phyloP scores from a whole-genome alignment of 75 land plant genomes.

The Pinus taeda region DNA sequence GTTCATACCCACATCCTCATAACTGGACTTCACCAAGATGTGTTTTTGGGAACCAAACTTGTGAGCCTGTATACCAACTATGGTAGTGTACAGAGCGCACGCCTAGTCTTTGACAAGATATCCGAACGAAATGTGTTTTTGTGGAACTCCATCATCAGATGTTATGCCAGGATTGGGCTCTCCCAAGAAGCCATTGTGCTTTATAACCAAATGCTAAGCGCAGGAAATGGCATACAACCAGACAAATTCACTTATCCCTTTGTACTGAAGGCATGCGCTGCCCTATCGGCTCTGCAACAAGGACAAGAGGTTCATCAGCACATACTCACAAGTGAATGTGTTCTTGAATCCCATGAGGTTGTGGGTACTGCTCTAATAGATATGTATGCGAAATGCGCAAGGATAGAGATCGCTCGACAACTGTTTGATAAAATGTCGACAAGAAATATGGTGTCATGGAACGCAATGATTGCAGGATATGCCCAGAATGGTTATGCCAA shows the following conservation, averaged over 20 bases:
- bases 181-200: slow-evolving; percentile 11
- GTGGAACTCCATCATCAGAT: slow-evolving; percentile 51
- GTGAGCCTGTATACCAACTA: background rate
- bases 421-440: slow-evolving; percentile 42
- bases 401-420: slow-evolving; percentile 28
- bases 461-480: slow-evolving; percentile 59
- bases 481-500: slow-evolving; percentile 47
- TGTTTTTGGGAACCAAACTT: slow-evolving; percentile 1
- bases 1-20: background rate
- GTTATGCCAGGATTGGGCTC: slow-evolving; percentile 19
- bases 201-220: slow-evolving; percentile 28
- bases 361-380: background rate
- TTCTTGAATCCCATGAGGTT: background rate
- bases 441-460: slow-evolving; percentile 52
- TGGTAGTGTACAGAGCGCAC: slow-evolving; percentile 12
- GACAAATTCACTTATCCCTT: slow-evolving; percentile 51
- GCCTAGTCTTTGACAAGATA: slow-evolving; percentile 23
- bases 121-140: slow-evolving; percentile 32
- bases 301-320: slow-evolving; percentile 2
- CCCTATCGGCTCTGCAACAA: background rate
- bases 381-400: slow-evolving; percentile 13
- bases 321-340: slow-evolving; percentile 1
- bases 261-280: slow-evolving; percentile 37
- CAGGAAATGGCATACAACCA: slow-evolving; percentile 14
- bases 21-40: background rate